phyloP scores from a whole-genome alignment of 768 basidiomycete genomes.

The Boletus vermiculosoides region DNA sequence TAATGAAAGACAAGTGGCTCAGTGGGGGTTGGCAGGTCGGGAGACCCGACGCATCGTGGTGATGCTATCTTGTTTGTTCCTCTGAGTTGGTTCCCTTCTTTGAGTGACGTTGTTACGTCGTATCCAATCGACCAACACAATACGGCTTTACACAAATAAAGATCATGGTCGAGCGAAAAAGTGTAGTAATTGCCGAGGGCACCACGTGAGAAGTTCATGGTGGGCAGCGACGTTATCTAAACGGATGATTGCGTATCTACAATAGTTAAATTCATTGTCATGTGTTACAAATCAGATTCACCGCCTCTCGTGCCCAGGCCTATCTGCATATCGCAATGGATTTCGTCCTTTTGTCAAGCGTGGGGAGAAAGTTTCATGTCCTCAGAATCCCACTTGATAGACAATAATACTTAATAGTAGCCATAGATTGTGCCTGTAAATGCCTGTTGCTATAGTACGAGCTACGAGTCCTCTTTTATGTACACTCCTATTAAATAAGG shows the following conservation, averaged over 20 bases:
- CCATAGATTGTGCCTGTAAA: too few species aligned
- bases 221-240: too few species aligned
- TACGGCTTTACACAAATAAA: conserved; percentile 6
- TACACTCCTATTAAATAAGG: not conserved
- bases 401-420: not conserved
- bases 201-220: too few species aligned
- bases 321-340: not conserved
- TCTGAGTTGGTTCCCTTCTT: not conserved
- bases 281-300: too few species aligned
- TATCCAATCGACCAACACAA: conserved; percentile 14
- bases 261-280: too few species aligned
- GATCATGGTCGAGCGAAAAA: not conserved
- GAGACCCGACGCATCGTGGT: not conserved
- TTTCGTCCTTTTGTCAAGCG: conserved; percentile 5
- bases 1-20: conserved; percentile 3
- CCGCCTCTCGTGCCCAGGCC: too few species aligned
- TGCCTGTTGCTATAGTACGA: not conserved
- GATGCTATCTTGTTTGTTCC: conserved; percentile 5
- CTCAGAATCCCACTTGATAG: not conserved
- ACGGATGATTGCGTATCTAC: too few species aligned
- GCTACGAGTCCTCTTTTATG: not conserved
- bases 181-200: not conserved
- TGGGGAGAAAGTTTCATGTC: not conserved
- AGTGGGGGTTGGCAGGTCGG: not conserved
- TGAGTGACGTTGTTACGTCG: not conserved